These are phyloP conservation scores for Claviceps pazoutovae DNA, from an alignment of 2,329 filamentous ascomycete genomes.

Conservation along the genomic window DNA sequence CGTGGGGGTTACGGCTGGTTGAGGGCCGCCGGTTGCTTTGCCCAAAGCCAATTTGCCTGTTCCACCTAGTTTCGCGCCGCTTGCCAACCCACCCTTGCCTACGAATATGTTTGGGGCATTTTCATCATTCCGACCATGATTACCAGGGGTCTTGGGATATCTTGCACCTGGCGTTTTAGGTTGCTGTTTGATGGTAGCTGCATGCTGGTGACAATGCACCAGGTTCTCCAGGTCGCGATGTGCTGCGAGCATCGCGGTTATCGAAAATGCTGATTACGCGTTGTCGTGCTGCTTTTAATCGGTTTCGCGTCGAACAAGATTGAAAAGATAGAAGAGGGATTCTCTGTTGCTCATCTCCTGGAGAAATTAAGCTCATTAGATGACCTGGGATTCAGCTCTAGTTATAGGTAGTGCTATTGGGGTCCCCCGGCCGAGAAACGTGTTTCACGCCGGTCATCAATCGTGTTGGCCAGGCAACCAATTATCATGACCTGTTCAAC, in stretches of 20 bases:
- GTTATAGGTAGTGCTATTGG: slow-evolving; percentile 8
- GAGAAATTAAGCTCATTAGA: background rate
- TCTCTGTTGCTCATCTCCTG: background rate
- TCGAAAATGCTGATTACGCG: background rate
- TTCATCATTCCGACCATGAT: slow-evolving; percentile 68
- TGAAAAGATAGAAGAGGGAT: background rate
- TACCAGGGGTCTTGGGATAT: slow-evolving; percentile 71
- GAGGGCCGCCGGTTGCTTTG: slow-evolving; percentile 33
- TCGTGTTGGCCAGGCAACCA: slow-evolving; percentile 17
- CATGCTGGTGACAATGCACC: slow-evolving; percentile 63
- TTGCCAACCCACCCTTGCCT: slow-evolving; percentile 31
- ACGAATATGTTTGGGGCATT: slow-evolving; percentile 42
- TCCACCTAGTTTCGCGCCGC: slow-evolving; percentile 41
- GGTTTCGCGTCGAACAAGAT: background rate
- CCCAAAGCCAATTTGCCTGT: slow-evolving; percentile 28
- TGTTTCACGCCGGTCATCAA: background rate
- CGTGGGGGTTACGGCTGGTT: slow-evolving; percentile 62
- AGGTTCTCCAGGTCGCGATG: slow-evolving; percentile 81
- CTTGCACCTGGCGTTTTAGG: slow-evolving; percentile 69
- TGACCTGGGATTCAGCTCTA: background rate
- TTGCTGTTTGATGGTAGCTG: slow-evolving; percentile 54
- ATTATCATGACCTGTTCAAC: slow-evolving; percentile 2
- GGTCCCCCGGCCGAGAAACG: slow-evolving; percentile 6
- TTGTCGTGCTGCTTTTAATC: background rate
- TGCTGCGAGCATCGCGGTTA: slow-evolving; percentile 52